Conservation (phyloP, 768 basidiomycete genomes). For the Naganishia vishniacii region DNA sequence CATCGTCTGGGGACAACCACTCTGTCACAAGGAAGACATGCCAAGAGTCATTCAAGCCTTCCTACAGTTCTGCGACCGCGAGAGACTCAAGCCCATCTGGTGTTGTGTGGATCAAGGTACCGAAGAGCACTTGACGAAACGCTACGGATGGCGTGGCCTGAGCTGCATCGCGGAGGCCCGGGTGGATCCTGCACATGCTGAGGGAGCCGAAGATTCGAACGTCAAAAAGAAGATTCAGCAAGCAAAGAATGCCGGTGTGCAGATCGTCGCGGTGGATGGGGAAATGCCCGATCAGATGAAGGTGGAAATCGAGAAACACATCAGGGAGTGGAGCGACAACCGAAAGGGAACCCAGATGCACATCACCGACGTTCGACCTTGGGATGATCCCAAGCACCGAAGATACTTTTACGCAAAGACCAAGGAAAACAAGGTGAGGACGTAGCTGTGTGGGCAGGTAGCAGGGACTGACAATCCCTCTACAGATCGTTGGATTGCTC, state of each 20-base stretch:
- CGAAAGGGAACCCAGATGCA: slow-evolving; percentile 60
- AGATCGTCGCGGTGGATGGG: slow-evolving; percentile 49
- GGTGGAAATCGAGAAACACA: slow-evolving; percentile 55
- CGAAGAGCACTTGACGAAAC: slow-evolving; percentile 55
- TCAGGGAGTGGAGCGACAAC: slow-evolving; percentile 57
- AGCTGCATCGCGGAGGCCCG: slow-evolving; percentile 63
- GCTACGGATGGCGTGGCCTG: slow-evolving; percentile 58
- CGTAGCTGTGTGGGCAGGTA: too few relatives aligned
- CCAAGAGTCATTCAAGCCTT: slow-evolving; percentile 55
- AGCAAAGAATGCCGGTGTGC: slow-evolving; percentile 50
- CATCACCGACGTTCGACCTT: slow-evolving; percentile 54
- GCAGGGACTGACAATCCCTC: too few relatives aligned
- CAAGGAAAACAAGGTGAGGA: slow-evolving; percentile 46
- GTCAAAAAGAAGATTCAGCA: slow-evolving; percentile 60
- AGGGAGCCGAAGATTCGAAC: slow-evolving; percentile 54
- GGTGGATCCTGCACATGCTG: slow-evolving; percentile 53
- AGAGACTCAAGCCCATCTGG: slow-evolving; percentile 58
- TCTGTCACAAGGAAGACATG: slow-evolving; percentile 51
- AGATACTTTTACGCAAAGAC: slow-evolving; percentile 58
- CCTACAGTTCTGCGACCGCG: slow-evolving; percentile 50
- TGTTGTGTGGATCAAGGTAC: slow-evolving; percentile 57
- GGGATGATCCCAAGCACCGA: slow-evolving; percentile 57
- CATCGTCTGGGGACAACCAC: slow-evolving; percentile 63
- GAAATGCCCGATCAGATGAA: slow-evolving; percentile 54
- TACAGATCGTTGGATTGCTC: slow-evolving; percentile 52